A percentile compares a stretch with the other conserved stretches of the same genome.
Evolutionary conservation across 2,329 filamentous ascomycete genomes (phyloP).

Genomic region (Rachicladosporium sp.): DNA sequence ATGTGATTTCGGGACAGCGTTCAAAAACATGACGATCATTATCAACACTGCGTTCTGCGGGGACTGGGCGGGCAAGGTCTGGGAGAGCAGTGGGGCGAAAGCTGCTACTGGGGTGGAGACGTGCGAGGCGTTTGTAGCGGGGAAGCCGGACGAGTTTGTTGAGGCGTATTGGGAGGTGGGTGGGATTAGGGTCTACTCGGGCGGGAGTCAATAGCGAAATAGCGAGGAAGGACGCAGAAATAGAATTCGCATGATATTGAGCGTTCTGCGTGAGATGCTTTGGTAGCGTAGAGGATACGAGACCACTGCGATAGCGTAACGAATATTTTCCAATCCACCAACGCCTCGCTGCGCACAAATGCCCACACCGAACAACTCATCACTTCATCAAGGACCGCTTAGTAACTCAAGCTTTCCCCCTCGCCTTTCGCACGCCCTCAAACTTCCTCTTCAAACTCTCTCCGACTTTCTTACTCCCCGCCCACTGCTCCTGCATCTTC

Average conservation of each 20-base stretch:
- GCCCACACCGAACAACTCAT: no score
- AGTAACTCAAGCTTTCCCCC: neutral
- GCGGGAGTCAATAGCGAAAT: neutral
- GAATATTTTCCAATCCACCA: no score
- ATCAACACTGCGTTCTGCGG: constrained; percentile 82
- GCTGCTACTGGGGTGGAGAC: constrained; percentile 42
- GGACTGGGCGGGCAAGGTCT: constrained; percentile 68
- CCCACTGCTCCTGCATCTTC: constrained; percentile 38
- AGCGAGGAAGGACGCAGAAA: constrained; percentile 1
- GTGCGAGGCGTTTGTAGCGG: constrained; percentile 60
- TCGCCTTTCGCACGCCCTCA: constrained; percentile 28
- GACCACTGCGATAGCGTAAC: no score
- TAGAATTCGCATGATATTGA: neutral
- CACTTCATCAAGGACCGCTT: no score
- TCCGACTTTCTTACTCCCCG: constrained; percentile 37
- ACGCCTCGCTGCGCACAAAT: no score
- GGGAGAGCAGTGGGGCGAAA: constrained; percentile 48
- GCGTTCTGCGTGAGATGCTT: no score
- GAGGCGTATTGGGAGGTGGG: constrained; percentile 71
- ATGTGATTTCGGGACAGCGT: constrained; percentile 61
- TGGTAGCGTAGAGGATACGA: no score
- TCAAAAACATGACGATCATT: constrained; percentile 61
- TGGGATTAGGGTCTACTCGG: constrained; percentile 48
- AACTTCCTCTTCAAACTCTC: constrained; percentile 34
- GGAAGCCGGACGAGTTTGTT: constrained; percentile 56